Conservation (phyloP, 2,329 filamentous ascomycete genomes). For the Calcarisporium arbuscula region DNA sequence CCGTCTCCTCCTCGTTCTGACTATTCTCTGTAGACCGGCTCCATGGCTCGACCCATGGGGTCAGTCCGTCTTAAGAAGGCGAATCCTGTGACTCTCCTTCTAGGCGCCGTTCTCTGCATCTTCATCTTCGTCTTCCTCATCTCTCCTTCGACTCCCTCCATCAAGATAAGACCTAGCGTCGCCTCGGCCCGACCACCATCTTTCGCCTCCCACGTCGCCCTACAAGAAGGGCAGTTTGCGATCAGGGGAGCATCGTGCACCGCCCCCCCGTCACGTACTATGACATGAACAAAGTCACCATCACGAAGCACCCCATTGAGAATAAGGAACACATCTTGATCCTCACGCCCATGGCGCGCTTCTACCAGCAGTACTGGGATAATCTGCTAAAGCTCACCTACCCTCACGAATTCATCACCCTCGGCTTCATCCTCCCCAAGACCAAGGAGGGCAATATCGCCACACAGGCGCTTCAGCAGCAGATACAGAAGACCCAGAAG, state of each 20-base stretch:
- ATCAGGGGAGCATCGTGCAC: slow-evolving; percentile 28
- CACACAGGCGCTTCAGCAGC: slow-evolving; percentile 73
- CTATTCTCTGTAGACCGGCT: slow-evolving; percentile 11
- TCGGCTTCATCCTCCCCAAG: slow-evolving; percentile 95
- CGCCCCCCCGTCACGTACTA: slow-evolving; percentile 88
- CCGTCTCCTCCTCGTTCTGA: neutral
- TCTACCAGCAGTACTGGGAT: slow-evolving; percentile 94
- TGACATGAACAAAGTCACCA: slow-evolving; percentile 91
- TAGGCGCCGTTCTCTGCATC: slow-evolving; percentile 67
- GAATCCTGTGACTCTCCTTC: slow-evolving; percentile 67
- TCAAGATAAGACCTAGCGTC: slow-evolving; percentile 41
- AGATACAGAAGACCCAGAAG: slow-evolving; percentile 79
- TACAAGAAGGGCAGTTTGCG: slow-evolving; percentile 33
- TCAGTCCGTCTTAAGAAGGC: slow-evolving; percentile 70
- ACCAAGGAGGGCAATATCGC: slow-evolving; percentile 87
- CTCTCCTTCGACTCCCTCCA: slow-evolving; percentile 41
- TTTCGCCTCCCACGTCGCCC: slow-evolving; percentile 36
- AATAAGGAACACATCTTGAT: slow-evolving; percentile 85
- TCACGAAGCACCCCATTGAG: slow-evolving; percentile 64
- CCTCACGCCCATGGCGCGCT: slow-evolving; percentile 85
- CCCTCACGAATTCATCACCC: slow-evolving; percentile 87
- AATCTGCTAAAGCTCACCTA: slow-evolving; percentile 80
- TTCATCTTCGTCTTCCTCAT: slow-evolving; percentile 62
- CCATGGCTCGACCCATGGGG: slow-evolving; percentile 54
- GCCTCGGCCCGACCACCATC: slow-evolving; percentile 37